Percentiles rank a stretch among this genome's conserved stretches.
phyloP scores from a whole-genome alignment of 2,329 filamentous ascomycete genomes.

The Alternaria dauci region DNA sequence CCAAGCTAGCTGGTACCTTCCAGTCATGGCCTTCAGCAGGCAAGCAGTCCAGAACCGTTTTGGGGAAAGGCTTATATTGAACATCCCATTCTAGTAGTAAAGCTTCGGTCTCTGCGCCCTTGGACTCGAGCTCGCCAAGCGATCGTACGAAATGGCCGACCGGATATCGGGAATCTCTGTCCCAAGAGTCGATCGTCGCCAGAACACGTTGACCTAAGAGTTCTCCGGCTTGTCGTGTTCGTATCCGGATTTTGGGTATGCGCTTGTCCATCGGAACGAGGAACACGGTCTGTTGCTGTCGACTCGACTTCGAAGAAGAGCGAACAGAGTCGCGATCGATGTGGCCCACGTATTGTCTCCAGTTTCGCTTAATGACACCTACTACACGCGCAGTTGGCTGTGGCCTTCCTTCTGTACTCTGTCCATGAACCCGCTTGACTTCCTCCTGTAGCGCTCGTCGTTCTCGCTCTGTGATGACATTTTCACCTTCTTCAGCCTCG shows the following conservation, averaged over 20 bases:
- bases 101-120: slow-evolving; percentile 97
- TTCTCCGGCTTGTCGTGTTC: slow-evolving; percentile 88
- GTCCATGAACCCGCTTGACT: slow-evolving; percentile 83
- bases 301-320: slow-evolving; percentile 75
- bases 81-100: slow-evolving; percentile 95
- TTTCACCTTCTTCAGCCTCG: slow-evolving; percentile 75
- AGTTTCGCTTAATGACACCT: slow-evolving; percentile 92
- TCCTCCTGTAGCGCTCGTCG: slow-evolving; percentile 88
- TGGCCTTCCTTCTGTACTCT: slow-evolving; percentile 75
- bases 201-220: slow-evolving; percentile 90
- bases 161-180: slow-evolving; percentile 90
- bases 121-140: slow-evolving; percentile 91
- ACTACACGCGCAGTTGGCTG: slow-evolving; percentile 94
- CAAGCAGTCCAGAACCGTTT: slow-evolving; percentile 91
- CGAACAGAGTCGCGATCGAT: slow-evolving; percentile 87
- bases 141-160: slow-evolving; percentile 93
- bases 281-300: slow-evolving; percentile 91
- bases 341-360: slow-evolving; percentile 97
- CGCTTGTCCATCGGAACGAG: slow-evolving; percentile 98
- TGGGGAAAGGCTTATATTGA: slow-evolving; percentile 96
- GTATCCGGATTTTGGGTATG: slow-evolving; percentile 92
- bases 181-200: slow-evolving; percentile 95
- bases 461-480: slow-evolving; percentile 88
- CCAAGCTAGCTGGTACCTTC: slow-evolving; percentile 81
- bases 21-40: slow-evolving; percentile 92